These are phyloP conservation scores for Setomelanomma holmii DNA, from an alignment of 2,329 filamentous ascomycete species.

Conservation along the genomic window DNA sequence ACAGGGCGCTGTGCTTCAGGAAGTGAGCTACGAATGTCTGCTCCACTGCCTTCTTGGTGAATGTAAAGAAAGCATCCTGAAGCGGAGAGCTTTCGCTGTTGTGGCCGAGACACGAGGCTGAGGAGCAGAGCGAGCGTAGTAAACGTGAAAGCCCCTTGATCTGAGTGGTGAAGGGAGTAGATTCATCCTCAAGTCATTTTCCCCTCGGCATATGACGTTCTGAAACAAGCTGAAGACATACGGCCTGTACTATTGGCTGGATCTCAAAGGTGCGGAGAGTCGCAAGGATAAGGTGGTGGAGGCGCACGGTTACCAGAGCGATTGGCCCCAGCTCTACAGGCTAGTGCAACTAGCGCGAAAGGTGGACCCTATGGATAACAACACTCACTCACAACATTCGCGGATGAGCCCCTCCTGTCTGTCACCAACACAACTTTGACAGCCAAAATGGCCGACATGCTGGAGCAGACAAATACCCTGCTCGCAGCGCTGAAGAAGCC, in stretches of 20 bases:
- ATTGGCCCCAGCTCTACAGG: neutral
- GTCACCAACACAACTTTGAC: slow-evolving; percentile 24
- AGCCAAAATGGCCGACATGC: slow-evolving; percentile 54
- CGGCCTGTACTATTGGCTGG: neutral
- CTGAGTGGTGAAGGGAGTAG: too few species aligned
- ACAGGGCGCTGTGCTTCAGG: too few species aligned
- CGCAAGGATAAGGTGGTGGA: neutral
- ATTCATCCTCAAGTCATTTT: too few species aligned
- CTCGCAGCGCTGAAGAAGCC: slow-evolving; percentile 63
- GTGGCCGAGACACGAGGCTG: too few species aligned
- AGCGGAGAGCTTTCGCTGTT: too few species aligned
- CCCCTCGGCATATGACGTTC: too few species aligned
- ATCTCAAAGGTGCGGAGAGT: neutral
- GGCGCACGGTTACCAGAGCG: slow-evolving; percentile 3
- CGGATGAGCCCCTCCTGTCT: slow-evolving; percentile 15
- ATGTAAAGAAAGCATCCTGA: too few species aligned
- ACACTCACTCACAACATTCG: slow-evolving; percentile 9
- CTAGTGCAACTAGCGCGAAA: neutral
- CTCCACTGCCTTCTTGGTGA: too few species aligned
- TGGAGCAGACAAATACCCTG: slow-evolving; percentile 62
- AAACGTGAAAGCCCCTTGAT: too few species aligned
- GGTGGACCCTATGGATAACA: slow-evolving; percentile 11
- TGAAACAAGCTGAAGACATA: neutral
- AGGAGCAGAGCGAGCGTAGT: too few species aligned
- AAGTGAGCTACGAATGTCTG: too few species aligned